Base-by-base conservation (phyloP, 768 basidiomycete species). In the Termitomyces sp. region DNA sequence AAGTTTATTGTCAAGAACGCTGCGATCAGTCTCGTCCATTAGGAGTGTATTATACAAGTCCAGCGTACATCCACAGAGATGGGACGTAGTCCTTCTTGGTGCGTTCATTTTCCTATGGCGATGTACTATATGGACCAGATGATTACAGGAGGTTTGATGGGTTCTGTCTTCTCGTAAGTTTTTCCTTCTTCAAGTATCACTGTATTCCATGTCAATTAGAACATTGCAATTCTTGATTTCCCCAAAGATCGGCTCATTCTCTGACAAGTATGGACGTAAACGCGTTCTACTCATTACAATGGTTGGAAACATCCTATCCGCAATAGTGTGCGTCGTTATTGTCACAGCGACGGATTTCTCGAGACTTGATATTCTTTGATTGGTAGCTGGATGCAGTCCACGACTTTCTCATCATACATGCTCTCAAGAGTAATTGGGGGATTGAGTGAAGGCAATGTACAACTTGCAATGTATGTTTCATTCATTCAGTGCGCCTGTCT, bases 1-100 rank as follows among this genome's bases (percentile, higher is more conserved):
- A 52, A 86, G 90, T 20, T 83, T 96, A 68, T 74, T 97, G 62
- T 83, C 87, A 15, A 79, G 75, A 34, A 93, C 90, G 1, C 76
- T 98, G 34, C 66, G 73, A 52, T 76, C 81, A 50, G 88, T 92
- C 10, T 87, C 90, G 2, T 72, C 75, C 34, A 69, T 91, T 42
- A 83, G 94, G 60, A 77, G 85, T 12, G 59, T 85, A 51, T 76
- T 94, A 46, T 87, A 87, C 69, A 79, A 80, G 37, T 76, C 85
- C 34, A 69, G 75, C 33, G 64, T 66, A 34, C 85, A 89, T 56
- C 84, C 87, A 24, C 79, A 85, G 67, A 83, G 83, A 80, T 97
- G 95, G 94, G 96, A 99, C 67, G 76, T 98, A 16, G 94, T 98
- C 16, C 80, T 98, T 26, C 79, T 99, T n/a, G 94, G 94, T 78